Evolutionary conservation across 2,329 filamentous ascomycete species (phyloP).

Genomic region (Colletotrichum tropicale): DNA sequence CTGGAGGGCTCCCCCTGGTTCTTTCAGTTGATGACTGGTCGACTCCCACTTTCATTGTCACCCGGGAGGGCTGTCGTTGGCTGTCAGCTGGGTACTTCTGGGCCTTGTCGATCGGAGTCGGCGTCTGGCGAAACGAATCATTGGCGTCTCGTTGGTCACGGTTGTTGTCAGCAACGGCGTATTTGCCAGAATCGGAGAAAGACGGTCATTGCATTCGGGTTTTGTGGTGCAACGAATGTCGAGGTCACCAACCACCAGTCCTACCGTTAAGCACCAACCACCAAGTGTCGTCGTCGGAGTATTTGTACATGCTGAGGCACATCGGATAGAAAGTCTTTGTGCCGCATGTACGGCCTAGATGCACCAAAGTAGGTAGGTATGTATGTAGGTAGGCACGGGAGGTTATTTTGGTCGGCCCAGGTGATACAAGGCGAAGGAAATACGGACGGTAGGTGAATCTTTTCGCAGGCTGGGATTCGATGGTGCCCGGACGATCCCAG

Average conservation of each 20-base stretch:
- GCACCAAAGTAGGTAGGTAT: neutral
- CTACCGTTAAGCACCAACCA: too few relatives aligned
- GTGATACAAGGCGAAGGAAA: neutral
- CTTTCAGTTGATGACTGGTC: neutral
- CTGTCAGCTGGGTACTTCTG: neutral
- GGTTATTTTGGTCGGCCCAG: neutral
- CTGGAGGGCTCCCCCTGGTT: neutral
- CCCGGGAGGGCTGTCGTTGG: neutral
- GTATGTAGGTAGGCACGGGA: neutral
- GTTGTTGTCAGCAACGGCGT: neutral
- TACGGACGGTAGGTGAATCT: too few relatives aligned
- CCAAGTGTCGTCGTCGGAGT: neutral
- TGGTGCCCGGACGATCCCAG: constrained; percentile 11
- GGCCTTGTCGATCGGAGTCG: neutral
- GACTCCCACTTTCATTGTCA: too few relatives aligned
- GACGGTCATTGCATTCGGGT: neutral
- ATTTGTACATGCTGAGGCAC: neutral
- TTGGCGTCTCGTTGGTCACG: neutral
- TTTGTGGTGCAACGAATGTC: neutral
- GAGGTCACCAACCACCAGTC: neutral
- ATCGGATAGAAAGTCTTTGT: neutral
- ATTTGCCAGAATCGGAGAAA: neutral
- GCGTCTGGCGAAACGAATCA: neutral
- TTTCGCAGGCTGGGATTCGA: neutral
- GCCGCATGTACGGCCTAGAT: neutral